A percentile compares a stretch with the other conserved stretches of the same genome.
phyloP scores from a whole-genome alignment of 2,329 filamentous ascomycete genomes.

The Blastomyces gilchristii region DNA sequence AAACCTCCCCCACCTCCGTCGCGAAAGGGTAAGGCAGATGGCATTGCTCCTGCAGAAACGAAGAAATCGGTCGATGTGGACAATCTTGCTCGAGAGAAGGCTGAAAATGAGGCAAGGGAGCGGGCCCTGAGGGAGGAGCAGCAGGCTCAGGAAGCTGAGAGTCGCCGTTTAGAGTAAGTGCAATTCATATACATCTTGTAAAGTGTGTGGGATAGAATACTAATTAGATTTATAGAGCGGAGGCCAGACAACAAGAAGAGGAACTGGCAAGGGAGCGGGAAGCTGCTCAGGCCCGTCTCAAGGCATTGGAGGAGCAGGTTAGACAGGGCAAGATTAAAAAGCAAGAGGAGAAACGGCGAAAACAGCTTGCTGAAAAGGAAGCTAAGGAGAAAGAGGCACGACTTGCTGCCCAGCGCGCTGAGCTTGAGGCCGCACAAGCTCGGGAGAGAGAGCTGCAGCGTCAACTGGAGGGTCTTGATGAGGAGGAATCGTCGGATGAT shows the following conservation, averaged over 20 bases:
- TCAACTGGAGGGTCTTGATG: slow-evolving; percentile 70
- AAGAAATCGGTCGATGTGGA: slow-evolving; percentile 46
- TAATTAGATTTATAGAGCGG: slow-evolving; percentile 46
- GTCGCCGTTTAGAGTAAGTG: slow-evolving; percentile 72
- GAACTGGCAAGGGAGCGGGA: slow-evolving; percentile 71
- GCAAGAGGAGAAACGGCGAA: slow-evolving; percentile 86
- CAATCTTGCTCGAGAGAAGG: slow-evolving; percentile 50
- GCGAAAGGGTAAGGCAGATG: slow-evolving; percentile 55
- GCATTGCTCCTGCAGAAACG: slow-evolving; percentile 47
- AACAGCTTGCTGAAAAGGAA: slow-evolving; percentile 77
- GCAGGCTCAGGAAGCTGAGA: slow-evolving; percentile 63
- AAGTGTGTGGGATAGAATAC: slow-evolving; percentile 7
- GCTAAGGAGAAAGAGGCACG: slow-evolving; percentile 80
- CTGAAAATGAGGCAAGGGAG: slow-evolving; percentile 49
- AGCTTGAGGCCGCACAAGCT: slow-evolving; percentile 84
- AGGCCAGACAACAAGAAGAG: slow-evolving; percentile 64
- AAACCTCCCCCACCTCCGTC: slow-evolving; percentile 63
- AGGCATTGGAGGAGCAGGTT: slow-evolving; percentile 86
- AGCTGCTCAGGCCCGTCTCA: slow-evolving; percentile 70
- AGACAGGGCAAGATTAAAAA: slow-evolving; percentile 89
- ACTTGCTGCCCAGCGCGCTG: slow-evolving; percentile 73
- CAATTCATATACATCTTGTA: neutral
- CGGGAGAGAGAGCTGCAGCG: slow-evolving; percentile 80
- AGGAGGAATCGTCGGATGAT: slow-evolving; percentile 68
- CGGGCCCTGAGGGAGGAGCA: slow-evolving; percentile 57